Conservation (phyloP, 1,139 yeast genomes). For the Saccharomyces hybrid region DNA sequence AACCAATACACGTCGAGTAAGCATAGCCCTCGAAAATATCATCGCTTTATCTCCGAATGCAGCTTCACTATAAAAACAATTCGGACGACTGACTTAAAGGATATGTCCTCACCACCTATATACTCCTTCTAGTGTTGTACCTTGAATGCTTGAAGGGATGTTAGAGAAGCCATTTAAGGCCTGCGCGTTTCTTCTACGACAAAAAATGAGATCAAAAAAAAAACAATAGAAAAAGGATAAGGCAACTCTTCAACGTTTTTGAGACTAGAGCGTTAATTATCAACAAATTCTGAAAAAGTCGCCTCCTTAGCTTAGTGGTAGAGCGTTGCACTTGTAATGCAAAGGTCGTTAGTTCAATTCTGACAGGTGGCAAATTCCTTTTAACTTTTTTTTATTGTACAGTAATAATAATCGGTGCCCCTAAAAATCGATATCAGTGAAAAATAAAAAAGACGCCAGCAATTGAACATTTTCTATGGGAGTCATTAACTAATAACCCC, state of each 20-base stretch:
- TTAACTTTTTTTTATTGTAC: neutral
- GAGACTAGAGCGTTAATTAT: too few species aligned
- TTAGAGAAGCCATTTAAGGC: neutral
- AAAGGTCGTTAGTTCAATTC: slow-evolving; percentile 93
- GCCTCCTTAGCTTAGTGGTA: slow-evolving; percentile 91
- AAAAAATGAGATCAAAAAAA: neutral
- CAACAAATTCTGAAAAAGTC: too few species aligned
- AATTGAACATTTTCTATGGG: neutral
- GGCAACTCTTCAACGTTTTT: too few species aligned
- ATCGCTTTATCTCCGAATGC: neutral
- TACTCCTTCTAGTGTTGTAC: neutral
- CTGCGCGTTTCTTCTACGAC: neutral
- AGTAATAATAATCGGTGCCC: too few species aligned
- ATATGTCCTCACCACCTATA: neutral
- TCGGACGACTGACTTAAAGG: neutral
- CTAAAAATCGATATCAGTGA: neutral
- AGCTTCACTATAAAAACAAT: neutral
- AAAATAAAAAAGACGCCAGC: neutral
- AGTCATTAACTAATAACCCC: neutral
- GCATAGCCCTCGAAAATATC: neutral
- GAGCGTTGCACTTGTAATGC: slow-evolving; percentile 95
- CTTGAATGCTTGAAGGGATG: neutral
- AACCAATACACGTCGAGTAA: neutral
- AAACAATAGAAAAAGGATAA: neutral
- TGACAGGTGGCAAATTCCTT: slow-evolving; percentile 63